Evolutionary conservation across 805 yeast genomes (phyloP).

Genomic region (Nakazawaea sp.): DNA sequence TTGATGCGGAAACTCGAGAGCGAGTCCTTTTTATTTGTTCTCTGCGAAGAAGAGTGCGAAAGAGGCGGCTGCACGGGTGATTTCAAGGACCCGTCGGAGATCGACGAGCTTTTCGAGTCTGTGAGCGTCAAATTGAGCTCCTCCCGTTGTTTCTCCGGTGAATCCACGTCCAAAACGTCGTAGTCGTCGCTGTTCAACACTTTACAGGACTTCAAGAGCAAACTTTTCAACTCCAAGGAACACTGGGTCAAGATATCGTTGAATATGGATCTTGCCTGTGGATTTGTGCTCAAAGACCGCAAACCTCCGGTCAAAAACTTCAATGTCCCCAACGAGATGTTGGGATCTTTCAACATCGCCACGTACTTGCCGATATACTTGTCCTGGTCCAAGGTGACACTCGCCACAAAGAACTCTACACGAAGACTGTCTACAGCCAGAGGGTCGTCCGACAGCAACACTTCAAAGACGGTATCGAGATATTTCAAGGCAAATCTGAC

Average conservation of each 20-base stretch:
- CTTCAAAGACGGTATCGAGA: constrained; percentile 6
- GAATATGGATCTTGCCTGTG: constrained; percentile 2
- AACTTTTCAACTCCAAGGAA: background rate
- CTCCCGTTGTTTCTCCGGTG: constrained; percentile 10
- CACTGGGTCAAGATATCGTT: constrained; percentile 1
- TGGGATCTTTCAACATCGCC: constrained; percentile 3
- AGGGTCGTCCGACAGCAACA: constrained; percentile 6
- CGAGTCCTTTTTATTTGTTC: constrained; percentile 5
- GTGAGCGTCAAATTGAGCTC: constrained; percentile 1
- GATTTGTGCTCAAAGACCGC: constrained; percentile 9
- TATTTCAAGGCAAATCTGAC: constrained; percentile 6
- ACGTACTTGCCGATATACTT: constrained; percentile 1
- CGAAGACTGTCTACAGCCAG: constrained; percentile 16
- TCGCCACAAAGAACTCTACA: constrained; percentile 19
- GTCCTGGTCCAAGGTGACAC: constrained; percentile 13
- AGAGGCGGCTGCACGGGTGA: background rate
- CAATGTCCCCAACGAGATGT: constrained; percentile 8
- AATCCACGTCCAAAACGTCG: background rate
- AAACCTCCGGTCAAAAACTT: constrained; percentile 11
- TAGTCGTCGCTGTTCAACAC: constrained; percentile 5
- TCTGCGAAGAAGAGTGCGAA: background rate
- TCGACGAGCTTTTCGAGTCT: constrained; percentile 10
- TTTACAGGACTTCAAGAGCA: constrained; percentile 5
- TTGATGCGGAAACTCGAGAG: constrained; percentile 5
- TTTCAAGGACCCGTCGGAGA: constrained; percentile 1